Conservation (phyloP, 208 protist species). For the Acanthamoeba castellanii region DNA sequence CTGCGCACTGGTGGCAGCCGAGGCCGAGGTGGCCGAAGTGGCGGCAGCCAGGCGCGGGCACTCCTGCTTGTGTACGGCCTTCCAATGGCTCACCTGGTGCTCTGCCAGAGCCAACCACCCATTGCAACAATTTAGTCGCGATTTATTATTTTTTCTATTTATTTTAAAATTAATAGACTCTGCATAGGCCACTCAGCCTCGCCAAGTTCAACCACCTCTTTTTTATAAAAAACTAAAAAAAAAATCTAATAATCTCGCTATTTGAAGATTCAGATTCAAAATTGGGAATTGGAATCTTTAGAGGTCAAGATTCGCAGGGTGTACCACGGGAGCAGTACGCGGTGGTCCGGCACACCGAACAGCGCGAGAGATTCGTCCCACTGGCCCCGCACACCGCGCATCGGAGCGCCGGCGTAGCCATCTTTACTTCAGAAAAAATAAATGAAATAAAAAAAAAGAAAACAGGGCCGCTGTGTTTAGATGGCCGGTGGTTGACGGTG, state of each 20-base stretch:
- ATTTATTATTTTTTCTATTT: background rate
- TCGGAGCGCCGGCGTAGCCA: background rate
- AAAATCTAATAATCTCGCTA: background rate
- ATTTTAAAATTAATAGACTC: background rate
- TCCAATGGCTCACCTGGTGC: slow-evolving; percentile 32
- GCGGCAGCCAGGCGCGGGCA: background rate
- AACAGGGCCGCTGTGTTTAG: too few species aligned
- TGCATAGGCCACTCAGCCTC: too few species aligned
- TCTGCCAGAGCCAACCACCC: too few species aligned
- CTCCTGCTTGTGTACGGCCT: background rate
- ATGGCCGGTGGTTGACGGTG: too few species aligned
- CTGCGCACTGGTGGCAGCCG: background rate
- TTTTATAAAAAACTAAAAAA: background rate
- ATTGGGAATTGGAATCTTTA: too few species aligned
- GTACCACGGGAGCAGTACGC: slow-evolving; percentile 39
- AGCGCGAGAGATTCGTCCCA: background rate
- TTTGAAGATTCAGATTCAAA: too few species aligned
- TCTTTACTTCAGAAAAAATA: too few species aligned
- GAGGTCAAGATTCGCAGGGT: background rate
- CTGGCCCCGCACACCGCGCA: slow-evolving; percentile 26
- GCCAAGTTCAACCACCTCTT: too few species aligned
- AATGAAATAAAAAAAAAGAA: too few species aligned
- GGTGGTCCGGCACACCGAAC: background rate
- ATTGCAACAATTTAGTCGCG: too few species aligned
- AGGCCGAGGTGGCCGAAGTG: background rate